Conservation (phyloP, 441 rosid species). For the Gossypium gossypioides region DNA sequence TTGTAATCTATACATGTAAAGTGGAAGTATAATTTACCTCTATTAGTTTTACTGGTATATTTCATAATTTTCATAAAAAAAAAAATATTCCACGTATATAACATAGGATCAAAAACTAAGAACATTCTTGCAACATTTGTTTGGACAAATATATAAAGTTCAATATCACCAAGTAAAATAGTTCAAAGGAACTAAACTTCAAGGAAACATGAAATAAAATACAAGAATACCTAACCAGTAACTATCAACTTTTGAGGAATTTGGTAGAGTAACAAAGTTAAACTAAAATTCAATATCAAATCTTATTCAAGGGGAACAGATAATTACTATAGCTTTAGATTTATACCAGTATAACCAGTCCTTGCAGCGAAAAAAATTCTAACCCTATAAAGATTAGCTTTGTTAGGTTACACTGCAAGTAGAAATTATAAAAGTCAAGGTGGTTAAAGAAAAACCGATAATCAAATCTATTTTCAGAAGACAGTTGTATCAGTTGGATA, state of each 20-base stretch:
- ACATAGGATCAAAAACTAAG: neutral
- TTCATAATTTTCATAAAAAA: neutral
- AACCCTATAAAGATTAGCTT: neutral
- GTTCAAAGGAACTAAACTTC: neutral
- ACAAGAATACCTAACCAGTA: neutral
- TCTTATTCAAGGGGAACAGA: neutral
- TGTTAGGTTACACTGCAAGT: neutral
- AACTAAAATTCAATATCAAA: neutral
- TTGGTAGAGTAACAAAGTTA: neutral
- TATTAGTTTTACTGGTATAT: neutral
- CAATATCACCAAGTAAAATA: neutral
- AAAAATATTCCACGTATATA: neutral
- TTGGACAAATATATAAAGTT: neutral
- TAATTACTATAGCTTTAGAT: neutral
- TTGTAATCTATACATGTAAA: neutral
- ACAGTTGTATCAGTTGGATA: neutral
- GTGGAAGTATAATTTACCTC: neutral
- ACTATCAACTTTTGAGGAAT: neutral
- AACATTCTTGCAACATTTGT: neutral
- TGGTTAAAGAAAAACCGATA: too few relatives aligned
- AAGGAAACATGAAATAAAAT: neutral
- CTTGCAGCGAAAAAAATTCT: neutral
- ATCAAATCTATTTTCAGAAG: too few relatives aligned
- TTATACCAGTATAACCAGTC: neutral
- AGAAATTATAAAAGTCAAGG: neutral